Conservation (phyloP, 192 early-diverging fungal genomes). For the Backusella tarrabulga region DNA sequence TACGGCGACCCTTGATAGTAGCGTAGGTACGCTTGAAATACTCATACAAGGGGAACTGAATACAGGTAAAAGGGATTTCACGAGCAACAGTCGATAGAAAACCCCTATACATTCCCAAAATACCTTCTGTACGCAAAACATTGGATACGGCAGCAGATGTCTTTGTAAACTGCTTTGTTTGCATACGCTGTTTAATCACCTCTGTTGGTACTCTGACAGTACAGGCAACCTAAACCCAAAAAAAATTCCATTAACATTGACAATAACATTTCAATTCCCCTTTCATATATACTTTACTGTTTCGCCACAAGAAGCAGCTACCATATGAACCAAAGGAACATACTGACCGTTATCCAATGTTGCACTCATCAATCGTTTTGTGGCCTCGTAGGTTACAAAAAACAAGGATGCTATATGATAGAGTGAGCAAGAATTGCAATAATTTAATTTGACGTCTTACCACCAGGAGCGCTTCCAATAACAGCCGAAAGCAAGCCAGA, state of each 20-base stretch:
- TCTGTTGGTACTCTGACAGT: constrained; percentile 93
- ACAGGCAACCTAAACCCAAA: constrained; percentile 65
- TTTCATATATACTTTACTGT: constrained; percentile 53
- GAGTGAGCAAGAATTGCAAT: neutral
- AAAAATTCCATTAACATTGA: neutral
- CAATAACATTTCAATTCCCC: constrained; percentile 17
- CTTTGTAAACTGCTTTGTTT: constrained; percentile 73
- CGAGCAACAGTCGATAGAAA: constrained; percentile 90
- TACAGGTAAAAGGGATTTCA: constrained; percentile 96
- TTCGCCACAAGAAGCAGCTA: constrained; percentile 87
- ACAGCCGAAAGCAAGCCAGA: constrained; percentile 86
- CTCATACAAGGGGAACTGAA: constrained; percentile 97
- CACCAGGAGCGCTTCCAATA: constrained; percentile 90
- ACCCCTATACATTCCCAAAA: constrained; percentile 89
- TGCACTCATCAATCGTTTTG: constrained; percentile 55
- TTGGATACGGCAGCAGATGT: constrained; percentile 60
- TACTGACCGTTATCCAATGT: constrained; percentile 44
- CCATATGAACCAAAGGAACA: constrained; percentile 79
- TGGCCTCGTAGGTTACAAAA: constrained; percentile 89
- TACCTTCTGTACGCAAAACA: constrained; percentile 68
- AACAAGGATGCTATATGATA: constrained; percentile 68
- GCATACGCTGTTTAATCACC: constrained; percentile 95
- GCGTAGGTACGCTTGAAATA: constrained; percentile 70
- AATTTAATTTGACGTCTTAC: constrained; percentile 37
- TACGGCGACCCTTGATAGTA: constrained; percentile 39